These are phyloP conservation scores for Graphiopsis chlorocephala DNA, from an alignment of 2,329 filamentous ascomycete species.

Conservation along the genomic window DNA sequence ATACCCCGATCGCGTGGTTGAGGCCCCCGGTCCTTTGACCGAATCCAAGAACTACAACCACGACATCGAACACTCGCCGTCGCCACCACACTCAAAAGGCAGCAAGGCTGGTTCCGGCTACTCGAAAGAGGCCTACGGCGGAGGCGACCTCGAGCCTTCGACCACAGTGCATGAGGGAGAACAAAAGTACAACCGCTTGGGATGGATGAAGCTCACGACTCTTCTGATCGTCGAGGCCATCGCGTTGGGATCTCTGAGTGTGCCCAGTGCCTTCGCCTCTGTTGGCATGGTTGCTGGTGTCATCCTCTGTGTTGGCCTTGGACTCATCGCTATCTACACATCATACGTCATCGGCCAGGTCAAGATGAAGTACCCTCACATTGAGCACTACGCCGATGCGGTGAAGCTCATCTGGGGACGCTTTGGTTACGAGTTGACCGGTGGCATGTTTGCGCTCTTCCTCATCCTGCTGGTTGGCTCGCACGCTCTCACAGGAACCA, in stretches of 20 bases:
- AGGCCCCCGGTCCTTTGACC: slow-evolving; percentile 15
- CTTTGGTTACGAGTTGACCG: slow-evolving; percentile 43
- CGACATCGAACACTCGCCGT: slow-evolving; percentile 12
- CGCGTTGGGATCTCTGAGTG: slow-evolving; percentile 56
- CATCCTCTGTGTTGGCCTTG: slow-evolving; percentile 55
- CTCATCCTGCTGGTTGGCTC: slow-evolving; percentile 45
- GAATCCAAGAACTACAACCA: slow-evolving; percentile 8
- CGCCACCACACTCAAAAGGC: slow-evolving; percentile 10
- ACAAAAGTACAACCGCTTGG: slow-evolving; percentile 40
- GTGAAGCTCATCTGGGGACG: slow-evolving; percentile 43
- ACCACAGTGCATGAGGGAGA: slow-evolving; percentile 32
- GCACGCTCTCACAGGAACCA: slow-evolving; percentile 46
- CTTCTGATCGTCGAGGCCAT: slow-evolving; percentile 60
- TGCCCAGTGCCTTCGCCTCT: slow-evolving; percentile 54
- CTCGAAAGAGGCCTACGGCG: slow-evolving; percentile 25
- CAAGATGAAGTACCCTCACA: slow-evolving; percentile 49
- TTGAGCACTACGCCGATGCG: slow-evolving; percentile 46
- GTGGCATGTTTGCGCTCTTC: slow-evolving; percentile 44
- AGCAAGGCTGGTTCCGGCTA: slow-evolving; percentile 1
- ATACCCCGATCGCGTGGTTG: slow-evolving; percentile 12
- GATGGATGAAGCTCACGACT: slow-evolving; percentile 47
- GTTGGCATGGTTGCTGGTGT: slow-evolving; percentile 57
- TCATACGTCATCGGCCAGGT: slow-evolving; percentile 62
- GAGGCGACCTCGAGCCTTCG: slow-evolving; percentile 21
- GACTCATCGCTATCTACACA: slow-evolving; percentile 60